Evolutionary conservation across 2,329 filamentous ascomycete genomes (phyloP).

Genomic region (Apiospora sp.): DNA sequence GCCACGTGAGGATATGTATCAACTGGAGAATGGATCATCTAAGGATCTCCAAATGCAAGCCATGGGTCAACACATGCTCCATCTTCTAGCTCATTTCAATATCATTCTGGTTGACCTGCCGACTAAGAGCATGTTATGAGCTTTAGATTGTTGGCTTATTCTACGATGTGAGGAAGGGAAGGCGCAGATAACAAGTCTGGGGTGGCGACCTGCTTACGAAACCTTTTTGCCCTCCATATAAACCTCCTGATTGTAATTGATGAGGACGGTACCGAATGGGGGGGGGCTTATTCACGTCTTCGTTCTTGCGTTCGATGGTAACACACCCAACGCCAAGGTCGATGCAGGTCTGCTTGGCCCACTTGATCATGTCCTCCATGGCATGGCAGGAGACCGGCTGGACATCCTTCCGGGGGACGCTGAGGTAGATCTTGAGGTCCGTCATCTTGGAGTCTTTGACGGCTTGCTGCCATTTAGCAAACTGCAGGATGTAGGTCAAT

Average conservation of each 20-base stretch:
- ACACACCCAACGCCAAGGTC: neutral
- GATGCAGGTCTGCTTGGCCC: neutral
- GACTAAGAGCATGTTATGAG: too few relatives aligned
- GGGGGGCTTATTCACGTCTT: neutral
- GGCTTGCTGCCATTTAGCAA: neutral
- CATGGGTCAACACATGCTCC: too few relatives aligned
- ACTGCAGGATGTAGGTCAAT: neutral
- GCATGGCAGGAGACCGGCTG: neutral
- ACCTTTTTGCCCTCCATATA: neutral
- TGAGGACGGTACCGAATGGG: neutral
- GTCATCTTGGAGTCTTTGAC: neutral
- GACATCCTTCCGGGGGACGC: neutral
- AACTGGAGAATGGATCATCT: too few relatives aligned
- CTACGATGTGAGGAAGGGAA: neutral
- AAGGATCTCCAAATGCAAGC: too few relatives aligned
- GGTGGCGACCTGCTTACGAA: neutral
- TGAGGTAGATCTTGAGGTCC: neutral
- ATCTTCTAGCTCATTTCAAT: too few relatives aligned
- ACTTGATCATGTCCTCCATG: neutral
- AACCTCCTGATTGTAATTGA: neutral
- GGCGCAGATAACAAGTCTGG: neutral
- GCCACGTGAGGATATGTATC: too few relatives aligned
- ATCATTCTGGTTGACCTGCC: too few relatives aligned
- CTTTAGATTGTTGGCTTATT: too few relatives aligned
- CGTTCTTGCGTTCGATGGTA: neutral